Conservation (phyloP, 306 rosid species). For the Calophaca sinica region DNA sequence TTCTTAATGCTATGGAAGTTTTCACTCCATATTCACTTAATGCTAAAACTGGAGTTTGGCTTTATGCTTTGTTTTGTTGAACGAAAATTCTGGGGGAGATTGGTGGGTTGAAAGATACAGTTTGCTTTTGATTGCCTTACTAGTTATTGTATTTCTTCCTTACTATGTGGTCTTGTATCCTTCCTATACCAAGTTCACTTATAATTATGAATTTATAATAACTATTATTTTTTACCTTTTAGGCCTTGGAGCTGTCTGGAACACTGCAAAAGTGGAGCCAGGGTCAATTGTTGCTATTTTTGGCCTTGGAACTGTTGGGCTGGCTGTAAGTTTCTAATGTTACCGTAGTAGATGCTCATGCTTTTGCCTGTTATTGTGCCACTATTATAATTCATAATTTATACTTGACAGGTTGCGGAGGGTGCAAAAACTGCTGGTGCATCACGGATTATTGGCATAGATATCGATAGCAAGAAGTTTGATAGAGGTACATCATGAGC, state of each 20-base stretch:
- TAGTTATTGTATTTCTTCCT: not conserved
- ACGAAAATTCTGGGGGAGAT: conserved; percentile 17
- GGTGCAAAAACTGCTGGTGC: conserved; percentile 98
- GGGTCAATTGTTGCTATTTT: conserved; percentile 90
- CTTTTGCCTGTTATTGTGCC: conserved; percentile 39
- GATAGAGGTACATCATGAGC: conserved; percentile 61
- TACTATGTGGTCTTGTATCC: conserved; percentile 2
- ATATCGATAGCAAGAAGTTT: conserved; percentile 78
- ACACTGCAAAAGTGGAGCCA: conserved; percentile 93
- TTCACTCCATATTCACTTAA: not conserved
- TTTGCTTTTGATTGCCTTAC: conserved; percentile 7
- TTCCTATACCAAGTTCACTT: not conserved
- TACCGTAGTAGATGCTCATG: conserved; percentile 16
- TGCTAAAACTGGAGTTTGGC: not conserved
- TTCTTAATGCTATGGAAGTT: not conserved
- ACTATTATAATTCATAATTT: conserved; percentile 31
- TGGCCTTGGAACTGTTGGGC: conserved; percentile 96
- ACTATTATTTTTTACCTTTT: conserved; percentile 9
- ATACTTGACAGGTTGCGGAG: conserved; percentile 78
- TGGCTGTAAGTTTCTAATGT: conserved; percentile 70
- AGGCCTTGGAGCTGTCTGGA: conserved; percentile 99
- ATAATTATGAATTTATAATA: not conserved
- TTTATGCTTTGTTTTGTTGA: conserved; percentile 24
- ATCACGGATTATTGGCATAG: conserved; percentile 83
- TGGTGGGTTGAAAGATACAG: not conserved